Evolutionary conservation across 169 alveolate species (phyloP).

Genomic region (Plasmodium knowlesi): DNA sequence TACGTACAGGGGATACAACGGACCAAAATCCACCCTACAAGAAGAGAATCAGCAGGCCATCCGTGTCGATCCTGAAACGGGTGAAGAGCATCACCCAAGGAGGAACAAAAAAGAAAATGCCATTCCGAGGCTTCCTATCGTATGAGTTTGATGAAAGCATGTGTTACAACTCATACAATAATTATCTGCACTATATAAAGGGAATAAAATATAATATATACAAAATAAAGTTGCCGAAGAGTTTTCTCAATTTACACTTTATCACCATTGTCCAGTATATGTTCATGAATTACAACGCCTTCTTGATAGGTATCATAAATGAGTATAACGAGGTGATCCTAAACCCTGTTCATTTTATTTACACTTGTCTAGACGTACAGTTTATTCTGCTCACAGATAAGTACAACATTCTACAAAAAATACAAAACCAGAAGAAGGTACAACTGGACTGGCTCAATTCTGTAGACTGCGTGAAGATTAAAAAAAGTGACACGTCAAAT

Average conservation of each 20-base stretch:
- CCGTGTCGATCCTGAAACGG: neutral
- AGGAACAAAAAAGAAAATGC: slow-evolving; percentile 1
- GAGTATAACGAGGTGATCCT: slow-evolving; percentile 26
- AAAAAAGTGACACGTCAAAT: neutral
- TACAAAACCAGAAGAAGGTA: slow-evolving; percentile 9
- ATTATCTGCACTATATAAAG: slow-evolving; percentile 61
- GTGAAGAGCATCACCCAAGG: neutral
- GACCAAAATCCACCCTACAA: neutral
- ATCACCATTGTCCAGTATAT: slow-evolving; percentile 62
- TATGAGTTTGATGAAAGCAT: slow-evolving; percentile 6
- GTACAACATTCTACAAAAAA: slow-evolving; percentile 38
- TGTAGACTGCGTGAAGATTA: slow-evolving; percentile 23
- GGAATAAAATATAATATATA: slow-evolving; percentile 70
- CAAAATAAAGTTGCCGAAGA: slow-evolving; percentile 44
- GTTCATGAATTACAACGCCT: slow-evolving; percentile 63
- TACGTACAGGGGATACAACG: neutral
- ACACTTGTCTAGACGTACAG: neutral
- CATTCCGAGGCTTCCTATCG: neutral
- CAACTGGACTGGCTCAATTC: slow-evolving; percentile 53
- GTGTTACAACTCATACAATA: slow-evolving; percentile 37
- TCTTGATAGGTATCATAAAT: slow-evolving; percentile 70
- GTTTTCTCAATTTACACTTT: slow-evolving; percentile 49
- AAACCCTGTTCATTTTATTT: slow-evolving; percentile 61
- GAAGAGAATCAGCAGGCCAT: neutral
- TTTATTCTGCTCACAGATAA: slow-evolving; percentile 51